Evolutionary conservation across 176 grass and related monocot species (phyloP).

Genomic region (Musa schizocarpa): DNA sequence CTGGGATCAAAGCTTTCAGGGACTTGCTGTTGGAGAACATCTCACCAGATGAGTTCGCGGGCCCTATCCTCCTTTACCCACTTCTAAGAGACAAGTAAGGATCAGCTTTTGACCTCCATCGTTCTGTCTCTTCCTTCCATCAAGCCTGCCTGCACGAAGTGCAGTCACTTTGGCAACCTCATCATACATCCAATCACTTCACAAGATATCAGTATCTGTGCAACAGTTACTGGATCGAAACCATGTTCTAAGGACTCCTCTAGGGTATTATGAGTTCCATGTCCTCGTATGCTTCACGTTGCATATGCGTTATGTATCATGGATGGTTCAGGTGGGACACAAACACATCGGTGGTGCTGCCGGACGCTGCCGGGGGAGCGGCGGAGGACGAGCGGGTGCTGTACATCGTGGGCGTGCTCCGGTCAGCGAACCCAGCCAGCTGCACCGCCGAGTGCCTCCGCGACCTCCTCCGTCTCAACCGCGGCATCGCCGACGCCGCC

Average conservation of each 20-base stretch:
- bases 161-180: too few relatives aligned
- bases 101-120: background rate
- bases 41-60: slow-evolving; percentile 44
- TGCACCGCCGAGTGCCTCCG: background rate
- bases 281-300: too few relatives aligned
- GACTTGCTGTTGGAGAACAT: slow-evolving; percentile 55
- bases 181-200: too few relatives aligned
- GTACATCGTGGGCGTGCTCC: background rate
- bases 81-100: slow-evolving; percentile 61
- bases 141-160: too few relatives aligned
- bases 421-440: background rate
- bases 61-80: slow-evolving; percentile 58
- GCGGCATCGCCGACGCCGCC: background rate
- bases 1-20: slow-evolving; percentile 32
- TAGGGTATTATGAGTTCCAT: too few relatives aligned
- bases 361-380: background rate
- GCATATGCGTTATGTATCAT: too few relatives aligned
- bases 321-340: background rate
- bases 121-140: background rate
- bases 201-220: too few relatives aligned
- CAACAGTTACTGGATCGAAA: too few relatives aligned
- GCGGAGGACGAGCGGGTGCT: background rate
- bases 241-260: too few relatives aligned
- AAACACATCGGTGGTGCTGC: background rate
- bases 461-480: background rate